These are phyloP conservation scores for Quercus ilex DNA, from an alignment of 306 rosid genomes.

Conservation along the genomic window DNA sequence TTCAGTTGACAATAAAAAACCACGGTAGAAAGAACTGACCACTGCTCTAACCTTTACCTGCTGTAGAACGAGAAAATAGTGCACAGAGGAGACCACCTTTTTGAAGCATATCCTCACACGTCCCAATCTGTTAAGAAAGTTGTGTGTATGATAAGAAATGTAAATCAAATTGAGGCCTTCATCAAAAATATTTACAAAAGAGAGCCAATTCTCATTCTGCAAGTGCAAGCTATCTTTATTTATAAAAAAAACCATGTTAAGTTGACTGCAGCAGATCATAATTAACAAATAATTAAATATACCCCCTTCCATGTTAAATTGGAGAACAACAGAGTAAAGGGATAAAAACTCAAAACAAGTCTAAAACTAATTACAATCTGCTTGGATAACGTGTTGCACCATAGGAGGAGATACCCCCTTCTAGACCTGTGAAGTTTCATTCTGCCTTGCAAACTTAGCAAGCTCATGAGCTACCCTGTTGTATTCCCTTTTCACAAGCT, in stretches of 20 bases:
- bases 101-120: slow-evolving; percentile 81
- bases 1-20: neutral
- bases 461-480: no score
- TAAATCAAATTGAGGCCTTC: slow-evolving; percentile 4
- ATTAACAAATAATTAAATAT: neutral
- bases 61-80: slow-evolving; percentile 65
- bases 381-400: no score
- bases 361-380: no score
- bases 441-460: no score
- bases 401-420: no score
- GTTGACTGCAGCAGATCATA: slow-evolving; percentile 5
- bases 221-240: neutral
- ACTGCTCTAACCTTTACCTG: slow-evolving; percentile 47
- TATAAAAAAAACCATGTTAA: neutral
- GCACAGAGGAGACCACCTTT: slow-evolving; percentile 71
- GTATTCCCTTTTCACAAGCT: no score
- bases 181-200: neutral
- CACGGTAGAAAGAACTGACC: slow-evolving; percentile 1
- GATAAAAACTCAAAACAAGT: no score
- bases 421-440: no score
- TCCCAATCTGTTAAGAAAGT: slow-evolving; percentile 67
- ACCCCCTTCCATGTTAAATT: no score
- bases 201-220: neutral
- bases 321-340: no score
- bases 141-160: neutral